Percentiles rank a stretch among this genome's conserved stretches.
phyloP scores from a whole-genome alignment of 148 eudicot genomes.

The Spergularia bocconei region DNA sequence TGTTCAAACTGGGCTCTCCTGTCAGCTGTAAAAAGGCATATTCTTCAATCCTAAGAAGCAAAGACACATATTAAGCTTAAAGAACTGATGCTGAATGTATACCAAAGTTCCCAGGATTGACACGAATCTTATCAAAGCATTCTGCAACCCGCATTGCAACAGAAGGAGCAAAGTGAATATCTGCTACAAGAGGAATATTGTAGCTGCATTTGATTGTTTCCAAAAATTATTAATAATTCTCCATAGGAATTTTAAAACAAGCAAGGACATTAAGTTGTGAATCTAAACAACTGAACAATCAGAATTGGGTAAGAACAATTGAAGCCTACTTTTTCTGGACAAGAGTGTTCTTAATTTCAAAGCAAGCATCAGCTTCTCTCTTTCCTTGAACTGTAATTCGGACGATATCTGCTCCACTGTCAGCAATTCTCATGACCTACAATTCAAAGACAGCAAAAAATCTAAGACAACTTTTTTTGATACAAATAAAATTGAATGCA shows the following conservation, averaged over 20 bases:
- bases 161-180: conserved; percentile 96
- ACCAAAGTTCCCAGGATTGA: conserved; percentile 99
- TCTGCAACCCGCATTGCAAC: conserved; percentile 93
- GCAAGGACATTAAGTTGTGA: neutral
- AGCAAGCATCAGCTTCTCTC: conserved; percentile 98
- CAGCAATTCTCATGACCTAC: conserved; percentile 95
- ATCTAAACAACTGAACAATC: neutral
- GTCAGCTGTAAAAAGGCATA: conserved; percentile 66
- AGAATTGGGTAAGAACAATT: neutral
- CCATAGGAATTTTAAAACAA: neutral
- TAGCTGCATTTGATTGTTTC: conserved; percentile 52
- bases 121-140: conserved; percentile 98
- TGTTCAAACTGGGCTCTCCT: conserved; percentile 94
- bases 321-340: conserved; percentile 86
- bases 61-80: conserved; percentile 8
- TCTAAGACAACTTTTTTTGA: neutral
- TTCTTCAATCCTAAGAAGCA: conserved; percentile 14
- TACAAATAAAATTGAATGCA: neutral
- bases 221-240: neutral
- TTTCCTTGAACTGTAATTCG: conserved; percentile 96
- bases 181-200: conserved; percentile 93
- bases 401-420: conserved; percentile 92
- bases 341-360: conserved; percentile 85
- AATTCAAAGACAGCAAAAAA: neutral
- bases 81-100: conserved; percentile 20